Evolutionary conservation across 2,329 filamentous ascomycete genomes (phyloP).

Genomic region (Fonsecaea multimorphosa): DNA sequence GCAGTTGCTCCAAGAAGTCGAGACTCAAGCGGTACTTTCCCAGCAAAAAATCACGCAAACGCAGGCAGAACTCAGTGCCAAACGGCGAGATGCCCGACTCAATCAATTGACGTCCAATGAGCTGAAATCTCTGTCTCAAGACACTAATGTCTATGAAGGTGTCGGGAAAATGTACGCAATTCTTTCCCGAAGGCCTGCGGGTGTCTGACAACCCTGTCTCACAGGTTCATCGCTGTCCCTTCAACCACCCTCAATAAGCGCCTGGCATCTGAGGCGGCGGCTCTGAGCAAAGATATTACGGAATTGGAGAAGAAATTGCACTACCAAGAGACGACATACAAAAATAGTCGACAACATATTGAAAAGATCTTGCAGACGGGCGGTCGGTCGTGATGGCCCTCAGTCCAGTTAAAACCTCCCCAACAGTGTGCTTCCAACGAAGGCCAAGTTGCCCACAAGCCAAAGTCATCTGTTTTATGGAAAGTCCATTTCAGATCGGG

Average conservation of each 20-base stretch:
- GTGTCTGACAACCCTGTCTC: constrained; percentile 8
- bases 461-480: neutral
- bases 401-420: neutral
- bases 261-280: constrained; percentile 74
- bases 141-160: constrained; percentile 88
- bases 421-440: neutral
- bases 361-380: constrained; percentile 79
- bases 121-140: constrained; percentile 73
- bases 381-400: constrained; percentile 33
- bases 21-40: constrained; percentile 82
- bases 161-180: constrained; percentile 89
- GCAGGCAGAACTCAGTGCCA: constrained; percentile 79
- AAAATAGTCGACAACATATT: constrained; percentile 90
- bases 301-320: constrained; percentile 86
- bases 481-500: neutral
- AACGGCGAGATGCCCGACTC: constrained; percentile 87
- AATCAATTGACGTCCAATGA: constrained; percentile 86
- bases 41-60: constrained; percentile 92
- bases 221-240: constrained; percentile 85
- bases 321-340: constrained; percentile 92
- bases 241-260: constrained; percentile 75
- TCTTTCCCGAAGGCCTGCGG: neutral
- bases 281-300: constrained; percentile 77
- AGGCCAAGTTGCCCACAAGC: neutral
- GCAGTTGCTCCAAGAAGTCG: constrained; percentile 90